phyloP scores from a whole-genome alignment of 257 asterid genomes.

The Jacaranda mimosifolia region DNA sequence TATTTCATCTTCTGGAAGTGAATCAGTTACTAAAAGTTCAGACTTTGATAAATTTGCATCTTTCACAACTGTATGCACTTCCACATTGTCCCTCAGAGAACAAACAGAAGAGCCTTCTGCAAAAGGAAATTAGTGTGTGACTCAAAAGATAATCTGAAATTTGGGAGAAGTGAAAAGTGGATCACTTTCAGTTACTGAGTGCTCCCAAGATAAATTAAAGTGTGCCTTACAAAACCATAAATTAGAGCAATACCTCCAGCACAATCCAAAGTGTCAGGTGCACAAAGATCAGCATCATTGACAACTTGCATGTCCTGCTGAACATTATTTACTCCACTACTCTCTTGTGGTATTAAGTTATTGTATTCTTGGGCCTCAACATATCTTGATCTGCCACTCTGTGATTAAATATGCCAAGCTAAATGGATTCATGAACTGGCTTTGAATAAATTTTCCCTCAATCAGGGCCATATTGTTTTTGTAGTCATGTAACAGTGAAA shows the following conservation, averaged over 20 bases:
- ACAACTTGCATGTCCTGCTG: conserved; percentile 46
- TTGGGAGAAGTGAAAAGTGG: conserved; percentile 16
- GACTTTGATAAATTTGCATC: conserved; percentile 47
- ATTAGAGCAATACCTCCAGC: conserved; percentile 59
- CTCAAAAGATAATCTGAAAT: conserved; percentile 23
- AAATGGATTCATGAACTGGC: conserved; percentile 32
- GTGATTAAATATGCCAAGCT: conserved; percentile 41
- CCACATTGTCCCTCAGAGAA: conserved; percentile 39
- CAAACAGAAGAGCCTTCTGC: conserved; percentile 52
- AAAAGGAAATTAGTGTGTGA: conserved; percentile 29
- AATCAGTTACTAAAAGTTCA: conserved; percentile 51
- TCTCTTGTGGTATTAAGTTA: conserved; percentile 46
- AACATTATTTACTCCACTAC: conserved; percentile 41
- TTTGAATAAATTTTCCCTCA: conserved; percentile 17
- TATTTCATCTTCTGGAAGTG: conserved; percentile 65
- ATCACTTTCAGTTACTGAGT: conserved; percentile 14
- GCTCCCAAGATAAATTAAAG: conserved; percentile 7
- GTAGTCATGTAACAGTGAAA: conserved; percentile 2
- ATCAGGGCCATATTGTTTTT: conserved; percentile 11
- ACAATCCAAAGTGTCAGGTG: conserved; percentile 70
- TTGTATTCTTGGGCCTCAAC: conserved; percentile 33
- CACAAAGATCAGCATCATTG: conserved; percentile 52
- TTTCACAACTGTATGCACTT: conserved; percentile 41
- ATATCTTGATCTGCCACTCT: conserved; percentile 51
- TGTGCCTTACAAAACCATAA: conserved; percentile 12